A percentile compares a stretch with the other conserved stretches of the same genome.
Conservation (phyloP, 805 yeast species). For the Candida fluviatilis region DNA sequence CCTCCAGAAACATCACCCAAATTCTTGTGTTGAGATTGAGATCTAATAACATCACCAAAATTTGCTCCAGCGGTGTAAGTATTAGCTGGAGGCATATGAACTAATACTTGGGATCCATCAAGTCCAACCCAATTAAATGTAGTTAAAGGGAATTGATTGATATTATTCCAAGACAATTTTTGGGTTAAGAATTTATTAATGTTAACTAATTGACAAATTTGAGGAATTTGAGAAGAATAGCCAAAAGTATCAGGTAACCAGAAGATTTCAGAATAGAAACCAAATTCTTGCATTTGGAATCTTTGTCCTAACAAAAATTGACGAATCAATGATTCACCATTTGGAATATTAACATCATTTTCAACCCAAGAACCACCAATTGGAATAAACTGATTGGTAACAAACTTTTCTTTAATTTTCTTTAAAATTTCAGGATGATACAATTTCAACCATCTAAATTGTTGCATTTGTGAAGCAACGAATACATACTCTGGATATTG, state of each 20-base stretch:
- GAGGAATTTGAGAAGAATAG: conserved; percentile 93
- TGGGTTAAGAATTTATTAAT: conserved; percentile 85
- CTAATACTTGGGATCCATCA: conserved; percentile 88
- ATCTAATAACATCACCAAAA: conserved; percentile 86
- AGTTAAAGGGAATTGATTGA: conserved; percentile 82
- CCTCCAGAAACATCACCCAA: conserved; percentile 77
- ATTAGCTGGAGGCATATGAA: conserved; percentile 97
- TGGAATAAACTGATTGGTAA: conserved; percentile 75
- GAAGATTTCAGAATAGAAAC: conserved; percentile 66
- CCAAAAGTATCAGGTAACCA: conserved; percentile 99
- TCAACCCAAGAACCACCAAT: conserved; percentile 99
- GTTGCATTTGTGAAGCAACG: conserved; percentile 96
- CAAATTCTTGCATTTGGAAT: conserved; percentile 76
- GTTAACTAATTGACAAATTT: conserved; percentile 82
- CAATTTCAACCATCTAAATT: conserved; percentile 83
- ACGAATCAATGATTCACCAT: conserved; percentile 84
- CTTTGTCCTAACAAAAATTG: conserved; percentile 91
- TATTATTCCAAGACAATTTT: conserved; percentile 94
- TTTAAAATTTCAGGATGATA: conserved; percentile 81
- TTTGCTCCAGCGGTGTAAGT: conserved; percentile 93
- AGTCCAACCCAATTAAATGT: conserved; percentile 95
- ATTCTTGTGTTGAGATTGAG: conserved; percentile 78
- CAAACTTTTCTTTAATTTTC: conserved; percentile 60
- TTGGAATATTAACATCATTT: conserved; percentile 93
- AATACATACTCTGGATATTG: conserved; percentile 89